Percentiles rank a stretch among this genome's conserved stretches.
Conservation (phyloP, 371 early-diverging fungal species). For the Apophysomyces trapeziformis region DNA sequence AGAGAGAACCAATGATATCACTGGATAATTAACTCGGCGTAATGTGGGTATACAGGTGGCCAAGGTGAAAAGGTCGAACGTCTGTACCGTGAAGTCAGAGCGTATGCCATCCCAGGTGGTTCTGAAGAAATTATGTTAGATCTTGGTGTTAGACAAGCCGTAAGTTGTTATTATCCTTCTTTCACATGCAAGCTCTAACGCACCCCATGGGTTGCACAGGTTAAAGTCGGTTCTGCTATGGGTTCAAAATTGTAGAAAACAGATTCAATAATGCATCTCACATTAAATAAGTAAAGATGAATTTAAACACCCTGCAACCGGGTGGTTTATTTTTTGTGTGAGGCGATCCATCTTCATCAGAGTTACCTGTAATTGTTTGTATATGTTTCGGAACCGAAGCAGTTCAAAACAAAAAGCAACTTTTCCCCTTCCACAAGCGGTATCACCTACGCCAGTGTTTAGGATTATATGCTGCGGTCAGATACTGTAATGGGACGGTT, state of each 20-base stretch:
- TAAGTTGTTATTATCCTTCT: constrained; percentile 31
- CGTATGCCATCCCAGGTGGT: constrained; percentile 73
- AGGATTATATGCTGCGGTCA: no score
- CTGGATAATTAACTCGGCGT: neutral
- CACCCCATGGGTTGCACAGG: neutral
- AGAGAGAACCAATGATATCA: neutral
- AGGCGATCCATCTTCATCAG: no score
- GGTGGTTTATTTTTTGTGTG: no score
- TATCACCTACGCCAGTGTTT: no score
- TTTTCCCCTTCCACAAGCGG: no score
- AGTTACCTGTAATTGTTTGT: no score
- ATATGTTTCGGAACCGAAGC: no score
- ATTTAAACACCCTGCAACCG: no score
- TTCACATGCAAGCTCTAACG: neutral
- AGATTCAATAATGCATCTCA: no score
- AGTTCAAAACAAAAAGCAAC: no score
- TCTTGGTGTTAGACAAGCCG: constrained; percentile 75
- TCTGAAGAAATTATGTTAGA: constrained; percentile 67
- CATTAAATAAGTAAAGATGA: no score
- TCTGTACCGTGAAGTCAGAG: constrained; percentile 70
- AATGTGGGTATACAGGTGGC: constrained; percentile 32
- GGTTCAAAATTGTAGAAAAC: constrained; percentile 56
- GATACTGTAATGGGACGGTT: no score
- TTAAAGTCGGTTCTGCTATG: constrained; percentile 69
- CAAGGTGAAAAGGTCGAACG: constrained; percentile 74